A percentile compares a stretch with the other conserved stretches of the same genome.
phyloP scores from a whole-genome alignment of 1,284 basidiomycete genomes.

The Somion occarium region DNA sequence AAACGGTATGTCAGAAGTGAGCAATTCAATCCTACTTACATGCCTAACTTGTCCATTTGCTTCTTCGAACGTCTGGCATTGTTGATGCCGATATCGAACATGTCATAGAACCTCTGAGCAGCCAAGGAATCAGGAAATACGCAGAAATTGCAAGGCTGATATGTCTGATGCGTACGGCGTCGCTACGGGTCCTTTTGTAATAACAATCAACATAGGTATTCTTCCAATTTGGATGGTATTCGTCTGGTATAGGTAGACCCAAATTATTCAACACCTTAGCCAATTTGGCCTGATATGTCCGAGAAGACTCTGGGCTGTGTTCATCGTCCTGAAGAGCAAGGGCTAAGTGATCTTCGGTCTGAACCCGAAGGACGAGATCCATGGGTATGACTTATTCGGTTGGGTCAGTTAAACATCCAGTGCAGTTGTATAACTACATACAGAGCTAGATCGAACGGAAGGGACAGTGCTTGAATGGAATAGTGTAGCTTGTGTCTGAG shows the following conservation, averaged over 20 bases:
- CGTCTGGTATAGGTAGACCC: neutral
- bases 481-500: no score
- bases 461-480: no score
- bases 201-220: neutral
- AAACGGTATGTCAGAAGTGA: neutral
- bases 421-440: no score
- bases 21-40: neutral
- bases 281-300: neutral
- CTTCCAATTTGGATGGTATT: neutral
- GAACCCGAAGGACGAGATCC: neutral
- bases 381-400: no score
- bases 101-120: neutral
- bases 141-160: neutral
- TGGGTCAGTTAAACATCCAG: no score
- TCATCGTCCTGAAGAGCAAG: neutral
- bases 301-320: neutral
- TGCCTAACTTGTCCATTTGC: neutral
- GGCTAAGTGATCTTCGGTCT: neutral
- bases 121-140: neutral
- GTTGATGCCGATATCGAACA: neutral
- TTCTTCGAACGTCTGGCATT: neutral
- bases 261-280: neutral
- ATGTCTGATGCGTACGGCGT: neutral
- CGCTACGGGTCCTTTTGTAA: neutral
- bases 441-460: no score